Percentiles rank a stretch among this genome's conserved stretches.
Evolutionary conservation across 2,329 filamentous ascomycete genomes (phyloP).

Genomic region (Colletotrichum liaoningense): DNA sequence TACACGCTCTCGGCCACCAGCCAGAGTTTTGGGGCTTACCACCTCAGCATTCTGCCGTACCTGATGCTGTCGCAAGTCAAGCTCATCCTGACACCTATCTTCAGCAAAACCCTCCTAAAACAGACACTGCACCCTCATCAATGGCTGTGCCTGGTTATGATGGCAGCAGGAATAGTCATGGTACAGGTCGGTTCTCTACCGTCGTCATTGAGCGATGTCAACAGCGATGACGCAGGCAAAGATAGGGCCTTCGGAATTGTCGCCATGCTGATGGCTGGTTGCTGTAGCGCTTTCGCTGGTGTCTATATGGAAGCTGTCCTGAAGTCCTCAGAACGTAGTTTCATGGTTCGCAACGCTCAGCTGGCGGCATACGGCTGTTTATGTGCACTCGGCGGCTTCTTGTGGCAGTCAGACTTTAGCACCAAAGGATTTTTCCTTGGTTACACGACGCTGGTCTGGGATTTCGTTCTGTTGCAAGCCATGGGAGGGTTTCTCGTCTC

Average conservation of each 20-base stretch:
- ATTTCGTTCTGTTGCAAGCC: not conserved
- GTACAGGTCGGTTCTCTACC: not conserved
- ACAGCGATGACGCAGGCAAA: not conserved
- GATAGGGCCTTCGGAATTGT: not conserved
- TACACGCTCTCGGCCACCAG: not conserved
- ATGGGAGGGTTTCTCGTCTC: not conserved
- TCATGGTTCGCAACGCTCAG: slow-evolving; percentile 5
- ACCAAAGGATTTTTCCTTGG: not conserved
- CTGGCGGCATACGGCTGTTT: not conserved
- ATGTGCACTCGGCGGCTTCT: not conserved
- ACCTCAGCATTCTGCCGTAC: not conserved
- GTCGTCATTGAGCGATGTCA: too few relatives aligned
- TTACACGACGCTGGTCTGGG: not conserved
- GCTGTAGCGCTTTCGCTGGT: not conserved
- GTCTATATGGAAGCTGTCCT: slow-evolving; percentile 6
- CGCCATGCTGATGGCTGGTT: not conserved
- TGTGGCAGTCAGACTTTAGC: not conserved
- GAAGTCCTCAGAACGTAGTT: not conserved
- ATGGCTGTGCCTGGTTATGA: slow-evolving; percentile 1
- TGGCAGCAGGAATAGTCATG: not conserved
- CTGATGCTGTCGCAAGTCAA: slow-evolving; percentile 16
- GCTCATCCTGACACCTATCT: slow-evolving; percentile 4
- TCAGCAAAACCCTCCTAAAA: not conserved
- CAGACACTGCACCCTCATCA: not conserved
- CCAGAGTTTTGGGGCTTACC: slow-evolving; percentile 1